These are phyloP conservation scores for Singerocomus inundabilis DNA, from an alignment of 1,284 basidiomycete species.

Conservation along the genomic window DNA sequence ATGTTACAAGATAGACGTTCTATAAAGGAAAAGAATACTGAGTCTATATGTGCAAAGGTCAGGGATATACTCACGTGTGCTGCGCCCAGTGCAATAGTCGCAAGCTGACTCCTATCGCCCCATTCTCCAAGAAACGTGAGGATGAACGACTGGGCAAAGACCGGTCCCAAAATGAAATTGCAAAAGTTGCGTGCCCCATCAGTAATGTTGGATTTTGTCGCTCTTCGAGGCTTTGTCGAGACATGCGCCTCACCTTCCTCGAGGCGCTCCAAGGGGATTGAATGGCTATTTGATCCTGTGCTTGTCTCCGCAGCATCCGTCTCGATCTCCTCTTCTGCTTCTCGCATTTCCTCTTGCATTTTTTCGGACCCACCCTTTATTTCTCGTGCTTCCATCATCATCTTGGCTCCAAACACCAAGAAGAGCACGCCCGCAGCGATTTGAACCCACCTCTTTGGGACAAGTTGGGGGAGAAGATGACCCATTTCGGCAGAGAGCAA, in stretches of 20 bases:
- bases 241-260: slow-evolving; percentile 51
- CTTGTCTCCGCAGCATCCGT: slow-evolving; percentile 54
- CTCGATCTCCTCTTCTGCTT: slow-evolving; percentile 88
- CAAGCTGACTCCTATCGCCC: slow-evolving; percentile 97
- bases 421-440: slow-evolving; percentile 78
- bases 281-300: slow-evolving; percentile 35
- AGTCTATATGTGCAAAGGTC: not conserved
- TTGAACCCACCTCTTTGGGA: slow-evolving; percentile 81
- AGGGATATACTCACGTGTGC: slow-evolving; percentile 71
- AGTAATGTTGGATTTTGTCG: slow-evolving; percentile 4
- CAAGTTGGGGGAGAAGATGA: slow-evolving; percentile 77
- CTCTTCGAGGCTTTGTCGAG: slow-evolving; percentile 8
- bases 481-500: slow-evolving; percentile 87
- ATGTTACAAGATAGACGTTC: slow-evolving; percentile 75
- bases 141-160: slow-evolving; percentile 94
- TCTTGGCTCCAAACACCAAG: slow-evolving; percentile 83
- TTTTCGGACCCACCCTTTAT: slow-evolving; percentile 79
- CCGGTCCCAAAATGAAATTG: slow-evolving; percentile 83
- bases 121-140: slow-evolving; percentile 98
- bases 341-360: slow-evolving; percentile 89
- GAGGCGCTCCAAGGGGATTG: slow-evolving; percentile 60
- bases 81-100: slow-evolving; percentile 94
- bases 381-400: slow-evolving; percentile 75
- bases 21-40: slow-evolving; percentile 22
- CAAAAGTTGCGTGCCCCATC: slow-evolving; percentile 83